Evolutionary conservation across 1,139 yeast species (phyloP).

Genomic region (Wickerhamiella pararugosa): DNA sequence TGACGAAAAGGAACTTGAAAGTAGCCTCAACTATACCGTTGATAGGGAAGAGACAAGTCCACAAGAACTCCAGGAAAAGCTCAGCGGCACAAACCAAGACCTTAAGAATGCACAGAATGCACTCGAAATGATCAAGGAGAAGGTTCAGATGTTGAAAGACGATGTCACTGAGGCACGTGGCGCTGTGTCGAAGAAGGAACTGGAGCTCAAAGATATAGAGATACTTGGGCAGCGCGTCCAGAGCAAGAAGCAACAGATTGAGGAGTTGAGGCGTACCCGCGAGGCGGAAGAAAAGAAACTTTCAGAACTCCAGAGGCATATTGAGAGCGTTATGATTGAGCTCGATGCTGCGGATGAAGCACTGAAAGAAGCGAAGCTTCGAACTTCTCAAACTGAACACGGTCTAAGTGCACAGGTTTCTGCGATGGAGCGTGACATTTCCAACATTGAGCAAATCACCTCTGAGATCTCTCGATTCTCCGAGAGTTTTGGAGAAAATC

Average conservation of each 20-base stretch:
- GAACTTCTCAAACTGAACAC: too few relatives aligned
- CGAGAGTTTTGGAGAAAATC: too few relatives aligned
- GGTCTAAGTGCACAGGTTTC: too few relatives aligned
- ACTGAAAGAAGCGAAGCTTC: too few relatives aligned
- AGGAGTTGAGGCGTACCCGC: slow-evolving; percentile 7
- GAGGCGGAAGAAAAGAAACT: not conserved
- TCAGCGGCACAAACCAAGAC: slow-evolving; percentile 13
- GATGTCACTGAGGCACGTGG: not conserved
- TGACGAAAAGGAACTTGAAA: too few relatives aligned
- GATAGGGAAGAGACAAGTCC: slow-evolving; percentile 1
- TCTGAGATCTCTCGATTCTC: too few relatives aligned
- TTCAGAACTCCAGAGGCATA: not conserved
- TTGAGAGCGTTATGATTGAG: not conserved
- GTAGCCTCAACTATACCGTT: too few relatives aligned
- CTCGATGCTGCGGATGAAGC: slow-evolving; percentile 1
- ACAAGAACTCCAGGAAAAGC: slow-evolving; percentile 7
- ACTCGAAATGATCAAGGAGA: slow-evolving; percentile 10
- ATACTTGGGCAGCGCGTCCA: slow-evolving; percentile 11
- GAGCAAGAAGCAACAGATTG: slow-evolving; percentile 8
- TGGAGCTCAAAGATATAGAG: slow-evolving; percentile 7
- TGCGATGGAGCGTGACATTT: too few relatives aligned
- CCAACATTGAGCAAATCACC: too few relatives aligned
- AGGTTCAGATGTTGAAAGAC: slow-evolving; percentile 10
- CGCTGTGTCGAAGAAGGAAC: slow-evolving; percentile 7
- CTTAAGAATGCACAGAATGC: slow-evolving; percentile 12